Evolutionary conservation across 495 filamentous ascomycete genomes (phyloP), one percentile per base, ranked within the genome.

Genomic region (Achaetomiella virescens): DNA sequence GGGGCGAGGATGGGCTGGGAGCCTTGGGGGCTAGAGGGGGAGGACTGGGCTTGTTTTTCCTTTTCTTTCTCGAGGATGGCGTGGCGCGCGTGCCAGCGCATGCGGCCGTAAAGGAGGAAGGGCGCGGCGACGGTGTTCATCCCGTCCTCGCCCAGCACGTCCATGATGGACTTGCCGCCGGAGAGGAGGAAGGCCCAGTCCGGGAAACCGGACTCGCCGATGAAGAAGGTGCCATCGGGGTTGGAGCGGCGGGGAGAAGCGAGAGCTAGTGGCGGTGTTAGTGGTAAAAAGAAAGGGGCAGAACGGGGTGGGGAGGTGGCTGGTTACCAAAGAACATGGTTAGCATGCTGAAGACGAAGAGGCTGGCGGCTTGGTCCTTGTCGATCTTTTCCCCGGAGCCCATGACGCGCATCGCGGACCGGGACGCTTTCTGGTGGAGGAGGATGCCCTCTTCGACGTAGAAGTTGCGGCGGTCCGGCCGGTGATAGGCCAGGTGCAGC

Each of bases 401-500:
- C 55, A 72, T 66, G 33, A 62, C 31, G n/a, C 43, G 49, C 59
- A 66, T 60, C 2, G 69, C 69, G 11, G 55, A 58, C 21, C 64
- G 48, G 2, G 55, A 46, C 3, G 77, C 77, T 9, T 71, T 64
- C 29, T 77, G 72, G 56, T 84, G 75, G 29, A 83, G 73, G 22
- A 75, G 58, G 31, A 79, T 69, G 0, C 75, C 79, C 7, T 74
- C 71, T 22, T 78, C 71, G n/a, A 76, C 69, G 57, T 82, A 83
- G 3, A 59, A 64, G 9, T 74, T 70, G 9, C 66, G 70, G 55
- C 59, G 70, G 31, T 57, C 72, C 38, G 59, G 69, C 52, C 52
- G 72, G 59, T 49, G 72, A 50, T 61, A 75, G 55, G 81, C 80
- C 0, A 81, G 70, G 57, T 84, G 81, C 25, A 83, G 65, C 6